Conservation (phyloP, 768 basidiomycete species). For the Boletales sp. region DNA sequence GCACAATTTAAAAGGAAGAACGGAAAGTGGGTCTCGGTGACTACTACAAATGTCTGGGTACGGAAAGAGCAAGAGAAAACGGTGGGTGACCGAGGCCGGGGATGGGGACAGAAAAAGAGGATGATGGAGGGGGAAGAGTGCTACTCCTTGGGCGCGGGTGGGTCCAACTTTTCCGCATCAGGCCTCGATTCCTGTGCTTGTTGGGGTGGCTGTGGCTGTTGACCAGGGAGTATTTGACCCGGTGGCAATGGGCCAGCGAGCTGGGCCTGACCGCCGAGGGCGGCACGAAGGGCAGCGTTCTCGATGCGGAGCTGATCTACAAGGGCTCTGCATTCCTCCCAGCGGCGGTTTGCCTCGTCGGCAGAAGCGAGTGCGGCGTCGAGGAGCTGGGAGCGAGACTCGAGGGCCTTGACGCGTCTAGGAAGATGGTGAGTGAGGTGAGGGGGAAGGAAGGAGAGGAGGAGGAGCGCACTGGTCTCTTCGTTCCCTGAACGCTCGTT, state of each 20-base stretch:
- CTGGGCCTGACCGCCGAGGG: conserved; percentile 47
- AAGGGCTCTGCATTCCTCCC: conserved; percentile 87
- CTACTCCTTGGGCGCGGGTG: conserved; percentile 22
- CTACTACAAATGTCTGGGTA: conserved; percentile 12
- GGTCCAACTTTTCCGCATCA: conserved; percentile 29
- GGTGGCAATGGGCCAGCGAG: conserved; percentile 28
- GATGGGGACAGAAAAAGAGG: conserved; percentile 5
- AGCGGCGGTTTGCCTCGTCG: conserved; percentile 84
- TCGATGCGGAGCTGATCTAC: conserved; percentile 87
- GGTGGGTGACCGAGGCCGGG: conserved; percentile 11
- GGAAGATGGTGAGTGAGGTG: conserved; percentile 11
- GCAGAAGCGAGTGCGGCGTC: conserved; percentile 84
- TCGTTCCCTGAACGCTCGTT: conserved; percentile 86
- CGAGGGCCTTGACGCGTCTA: conserved; percentile 85
- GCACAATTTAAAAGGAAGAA: not conserved
- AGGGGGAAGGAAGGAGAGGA: not conserved
- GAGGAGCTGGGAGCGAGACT: conserved; percentile 79
- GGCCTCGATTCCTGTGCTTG: conserved; percentile 18
- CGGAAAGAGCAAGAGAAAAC: not conserved
- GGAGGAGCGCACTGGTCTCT: conserved; percentile 68
- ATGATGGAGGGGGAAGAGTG: not conserved
- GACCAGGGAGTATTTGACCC: conserved; percentile 23
- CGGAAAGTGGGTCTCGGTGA: not conserved
- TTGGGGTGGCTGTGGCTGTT: conserved; percentile 19
- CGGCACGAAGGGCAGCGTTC: conserved; percentile 73